phyloP scores from a whole-genome alignment of 2,329 filamentous ascomycete genomes.

The Chaetomium sp. region DNA sequence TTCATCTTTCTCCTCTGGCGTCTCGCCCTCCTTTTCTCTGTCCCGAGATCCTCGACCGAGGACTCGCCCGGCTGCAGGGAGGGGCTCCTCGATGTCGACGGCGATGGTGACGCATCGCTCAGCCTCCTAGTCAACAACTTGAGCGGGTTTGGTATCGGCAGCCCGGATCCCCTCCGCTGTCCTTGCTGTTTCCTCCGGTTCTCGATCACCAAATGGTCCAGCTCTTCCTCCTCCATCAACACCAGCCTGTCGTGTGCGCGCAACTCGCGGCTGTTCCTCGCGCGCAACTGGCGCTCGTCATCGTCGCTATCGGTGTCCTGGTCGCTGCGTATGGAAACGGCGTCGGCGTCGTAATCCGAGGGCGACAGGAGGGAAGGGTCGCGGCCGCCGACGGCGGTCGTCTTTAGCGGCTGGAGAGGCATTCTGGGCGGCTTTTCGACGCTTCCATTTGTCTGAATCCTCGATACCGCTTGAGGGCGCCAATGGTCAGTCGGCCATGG shows the following conservation, averaged over 20 bases:
- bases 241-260: conserved; percentile 70
- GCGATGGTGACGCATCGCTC: conserved; percentile 33
- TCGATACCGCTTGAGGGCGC: background rate
- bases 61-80: conserved; percentile 19
- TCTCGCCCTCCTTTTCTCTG: conserved; percentile 54
- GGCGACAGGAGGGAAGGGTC: conserved; percentile 61
- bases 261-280: conserved; percentile 69
- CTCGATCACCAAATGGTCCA: conserved; percentile 61
- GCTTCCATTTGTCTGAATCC: conserved; percentile 14
- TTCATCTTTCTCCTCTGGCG: conserved; percentile 56
- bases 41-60: conserved; percentile 46
- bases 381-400: conserved; percentile 36
- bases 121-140: conserved; percentile 34
- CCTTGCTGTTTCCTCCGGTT: conserved; percentile 50
- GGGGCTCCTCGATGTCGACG: conserved; percentile 33
- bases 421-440: conserved; percentile 28
- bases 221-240: conserved; percentile 74
- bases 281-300: conserved; percentile 66
- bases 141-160: conserved; percentile 55
- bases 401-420: conserved; percentile 39
- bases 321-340: conserved; percentile 66
- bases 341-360: conserved; percentile 68
- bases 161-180: conserved; percentile 52
- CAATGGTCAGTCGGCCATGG: conserved; percentile 18
- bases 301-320: conserved; percentile 78